These are phyloP conservation scores for Stygiomarasmius scandens DNA, from an alignment of 1,284 basidiomycete species.

Conservation along the genomic window DNA sequence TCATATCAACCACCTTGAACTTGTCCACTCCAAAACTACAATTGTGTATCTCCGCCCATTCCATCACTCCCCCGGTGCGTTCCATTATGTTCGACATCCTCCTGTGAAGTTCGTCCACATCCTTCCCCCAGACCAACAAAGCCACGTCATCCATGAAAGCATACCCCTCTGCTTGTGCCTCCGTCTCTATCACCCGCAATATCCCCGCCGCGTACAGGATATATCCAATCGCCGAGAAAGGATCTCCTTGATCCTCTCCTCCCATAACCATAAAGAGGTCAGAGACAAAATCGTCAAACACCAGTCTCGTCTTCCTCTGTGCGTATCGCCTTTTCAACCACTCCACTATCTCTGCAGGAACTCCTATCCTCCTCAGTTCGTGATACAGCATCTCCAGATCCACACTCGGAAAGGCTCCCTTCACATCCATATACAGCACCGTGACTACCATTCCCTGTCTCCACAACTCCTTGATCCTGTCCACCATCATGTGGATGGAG, in stretches of 20 bases:
- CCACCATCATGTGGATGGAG: slow-evolving; percentile 32
- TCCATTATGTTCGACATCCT: neutral
- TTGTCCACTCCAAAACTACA: slow-evolving; percentile 6
- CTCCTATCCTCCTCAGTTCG: slow-evolving; percentile 29
- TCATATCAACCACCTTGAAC: neutral
- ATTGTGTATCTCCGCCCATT: slow-evolving; percentile 2
- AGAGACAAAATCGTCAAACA: slow-evolving; percentile 32
- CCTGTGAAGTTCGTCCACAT: neutral
- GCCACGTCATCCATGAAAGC: slow-evolving; percentile 7
- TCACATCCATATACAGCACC: slow-evolving; percentile 35
- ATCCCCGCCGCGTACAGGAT: slow-evolving; percentile 6
- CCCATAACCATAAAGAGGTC: slow-evolving; percentile 24
- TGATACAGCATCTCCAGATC: slow-evolving; percentile 28
- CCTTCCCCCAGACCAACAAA: neutral
- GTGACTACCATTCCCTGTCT: slow-evolving; percentile 29
- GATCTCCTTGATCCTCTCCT: slow-evolving; percentile 33
- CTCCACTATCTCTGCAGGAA: slow-evolving; percentile 26
- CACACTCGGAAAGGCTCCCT: slow-evolving; percentile 35
- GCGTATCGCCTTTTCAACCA: slow-evolving; percentile 24
- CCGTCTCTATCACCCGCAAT: neutral
- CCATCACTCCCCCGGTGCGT: neutral
- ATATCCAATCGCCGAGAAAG: slow-evolving; percentile 20
- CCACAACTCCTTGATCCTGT: slow-evolving; percentile 33
- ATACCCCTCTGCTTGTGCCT: neutral
- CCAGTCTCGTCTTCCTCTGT: slow-evolving; percentile 23